Base-by-base conservation (phyloP, 2,329 filamentous ascomycete species). In the Penicillium olsonii region DNA sequence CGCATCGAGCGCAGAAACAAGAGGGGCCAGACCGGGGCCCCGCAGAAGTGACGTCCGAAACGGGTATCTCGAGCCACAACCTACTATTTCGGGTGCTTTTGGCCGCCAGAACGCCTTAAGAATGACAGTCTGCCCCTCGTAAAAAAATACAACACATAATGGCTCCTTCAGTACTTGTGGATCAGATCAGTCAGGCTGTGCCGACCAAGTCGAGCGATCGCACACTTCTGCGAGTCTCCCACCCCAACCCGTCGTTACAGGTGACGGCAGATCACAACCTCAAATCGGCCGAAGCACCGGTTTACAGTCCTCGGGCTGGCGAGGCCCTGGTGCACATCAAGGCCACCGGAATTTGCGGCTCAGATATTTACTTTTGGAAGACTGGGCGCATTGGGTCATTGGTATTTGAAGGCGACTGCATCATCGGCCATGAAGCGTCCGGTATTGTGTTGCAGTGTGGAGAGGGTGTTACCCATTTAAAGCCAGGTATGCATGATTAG, bases 281-380 rank as follows among this genome's bases (percentile, higher is more conserved):
- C 46, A 84, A 84, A 61, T 64, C 76, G 11, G 73, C 79, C 22
- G 77, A 85, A 37, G 80, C 80, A 1, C 82, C 83, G 6, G 76
- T 85, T 2, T 75, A 78, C 56, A 75, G 74, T 22, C 83, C 83
- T 3, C 70, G 72, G 6, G 67, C 69, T 6, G 80, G 78, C 14
- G 79, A 86, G 55, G 83, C 82, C 1, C 68, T 85, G 2, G 59
- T 87, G 9, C 83, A 86, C 52, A 76, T 87, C 56, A 84, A 83
- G 62, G 77, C 78, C 1, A 85, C 83, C 3, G 84, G 84, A 37
- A 82, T 87, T 31, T 87, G 84, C 68, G 84, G 84, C 76, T 87
- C 84, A 1, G 84, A 87, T 59, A 79, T 87, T 55, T 84, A 88
- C 63, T 84, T 87, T 57, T 87, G 84, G 84, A 83, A 84, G 59